phyloP scores from a whole-genome alignment of 148 eudicot species.

The Chenopodium quinoa region DNA sequence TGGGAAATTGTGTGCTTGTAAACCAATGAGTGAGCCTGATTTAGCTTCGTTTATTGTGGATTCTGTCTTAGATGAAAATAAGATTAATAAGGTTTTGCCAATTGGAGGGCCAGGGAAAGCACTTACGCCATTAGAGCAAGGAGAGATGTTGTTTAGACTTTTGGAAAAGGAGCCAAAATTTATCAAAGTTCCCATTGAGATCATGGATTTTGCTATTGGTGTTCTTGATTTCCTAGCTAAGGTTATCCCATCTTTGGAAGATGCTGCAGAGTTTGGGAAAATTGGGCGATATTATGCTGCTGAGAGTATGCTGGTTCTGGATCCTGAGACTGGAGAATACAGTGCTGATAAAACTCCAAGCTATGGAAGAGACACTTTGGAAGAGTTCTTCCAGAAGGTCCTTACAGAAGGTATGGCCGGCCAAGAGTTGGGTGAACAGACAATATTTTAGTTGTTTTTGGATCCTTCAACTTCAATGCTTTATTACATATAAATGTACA shows the following conservation, averaged over 20 bases:
- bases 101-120: conserved; percentile 94
- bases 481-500: conserved; percentile 20
- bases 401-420: conserved; percentile 88
- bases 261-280: conserved; percentile 91
- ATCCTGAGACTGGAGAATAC: conserved; percentile 79
- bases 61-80: conserved; percentile 67
- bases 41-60: conserved; percentile 80
- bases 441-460: conserved; percentile 40
- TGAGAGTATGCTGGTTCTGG: conserved; percentile 88
- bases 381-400: conserved; percentile 76
- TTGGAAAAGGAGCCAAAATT: conserved; percentile 74
- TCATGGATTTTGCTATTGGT: conserved; percentile 89
- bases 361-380: conserved; percentile 87
- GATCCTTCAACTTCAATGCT: conserved; percentile 1
- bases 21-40: conserved; percentile 86
- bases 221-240: conserved; percentile 79
- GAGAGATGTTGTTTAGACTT: conserved; percentile 73
- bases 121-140: conserved; percentile 90
- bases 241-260: conserved; percentile 71
- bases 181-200: conserved; percentile 77
- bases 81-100: conserved; percentile 66
- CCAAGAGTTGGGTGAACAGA: conserved; percentile 91
- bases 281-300: conserved; percentile 97
- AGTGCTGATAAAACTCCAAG: conserved; percentile 77
- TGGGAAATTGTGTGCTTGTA: conserved; percentile 90